Conservation (phyloP, 2,329 filamentous ascomycete genomes). For the Cladosporium velox region DNA sequence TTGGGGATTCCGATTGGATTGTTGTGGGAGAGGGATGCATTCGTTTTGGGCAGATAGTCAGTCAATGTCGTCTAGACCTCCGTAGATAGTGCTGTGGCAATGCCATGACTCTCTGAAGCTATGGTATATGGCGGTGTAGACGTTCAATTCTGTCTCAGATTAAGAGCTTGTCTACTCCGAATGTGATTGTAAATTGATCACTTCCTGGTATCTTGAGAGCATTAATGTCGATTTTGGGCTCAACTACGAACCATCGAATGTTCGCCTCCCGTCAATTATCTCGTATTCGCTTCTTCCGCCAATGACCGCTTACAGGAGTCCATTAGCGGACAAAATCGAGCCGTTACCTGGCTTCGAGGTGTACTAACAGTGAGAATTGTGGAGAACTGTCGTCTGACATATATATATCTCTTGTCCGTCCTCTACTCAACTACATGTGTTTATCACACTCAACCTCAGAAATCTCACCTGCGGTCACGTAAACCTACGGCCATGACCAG, state of each 20-base stretch:
- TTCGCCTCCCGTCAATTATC: neutral
- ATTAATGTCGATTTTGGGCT: too few species aligned
- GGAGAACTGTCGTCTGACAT: neutral
- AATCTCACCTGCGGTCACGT: too few species aligned
- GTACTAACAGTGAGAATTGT: neutral
- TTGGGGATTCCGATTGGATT: neutral
- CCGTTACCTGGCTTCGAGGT: neutral
- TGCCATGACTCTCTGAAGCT: neutral
- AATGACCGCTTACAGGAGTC: neutral
- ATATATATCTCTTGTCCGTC: neutral
- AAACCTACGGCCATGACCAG: neutral
- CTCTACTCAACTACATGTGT: too few species aligned
- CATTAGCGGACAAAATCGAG: neutral
- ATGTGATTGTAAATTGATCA: too few species aligned
- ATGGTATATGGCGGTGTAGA: too few species aligned
- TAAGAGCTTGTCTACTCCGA: too few species aligned
- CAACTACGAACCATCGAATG: too few species aligned
- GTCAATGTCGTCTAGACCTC: neutral
- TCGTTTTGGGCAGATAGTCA: neutral
- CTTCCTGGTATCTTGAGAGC: too few species aligned
- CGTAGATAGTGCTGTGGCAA: neutral
- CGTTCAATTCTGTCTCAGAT: too few species aligned
- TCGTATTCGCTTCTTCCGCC: neutral
- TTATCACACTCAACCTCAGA: too few species aligned
- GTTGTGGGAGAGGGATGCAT: neutral